A percentile compares a stretch with the other conserved stretches of the same genome.
phyloP scores from a whole-genome alignment of 306 rosid species.

The Cicer bijugum region DNA sequence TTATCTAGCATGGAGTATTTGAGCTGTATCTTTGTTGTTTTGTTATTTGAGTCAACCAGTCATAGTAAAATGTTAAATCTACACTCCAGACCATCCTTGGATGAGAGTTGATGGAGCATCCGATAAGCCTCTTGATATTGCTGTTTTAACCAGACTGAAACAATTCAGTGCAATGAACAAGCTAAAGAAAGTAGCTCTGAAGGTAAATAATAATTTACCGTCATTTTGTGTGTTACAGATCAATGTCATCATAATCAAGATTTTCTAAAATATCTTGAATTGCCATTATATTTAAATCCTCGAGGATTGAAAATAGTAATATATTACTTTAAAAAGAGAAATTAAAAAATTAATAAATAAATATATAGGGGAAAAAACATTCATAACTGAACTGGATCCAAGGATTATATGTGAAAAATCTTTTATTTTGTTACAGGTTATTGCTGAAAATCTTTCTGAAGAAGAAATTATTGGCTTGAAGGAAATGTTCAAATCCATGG shows the following conservation, averaged over 20 bases:
- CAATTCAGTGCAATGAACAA: conserved; percentile 99
- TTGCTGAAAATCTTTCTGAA: conserved; percentile 94
- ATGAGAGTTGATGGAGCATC: conserved; percentile 95
- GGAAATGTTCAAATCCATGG: conserved; percentile 95
- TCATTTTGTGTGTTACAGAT: conserved; percentile 15
- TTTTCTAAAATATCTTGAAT: conserved; percentile 1
- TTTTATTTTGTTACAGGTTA: conserved; percentile 58
- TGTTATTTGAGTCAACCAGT: conserved; percentile 29
- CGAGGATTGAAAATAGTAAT: not conserved
- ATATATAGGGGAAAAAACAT: conserved; percentile 2
- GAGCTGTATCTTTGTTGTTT: conserved; percentile 8
- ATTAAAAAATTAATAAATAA: not conserved
- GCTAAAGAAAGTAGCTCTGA: conserved; percentile 91
- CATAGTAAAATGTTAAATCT: conserved; percentile 31
- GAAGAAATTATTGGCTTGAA: conserved; percentile 93
- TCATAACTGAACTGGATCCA: conserved; percentile 26
- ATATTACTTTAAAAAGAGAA: not conserved
- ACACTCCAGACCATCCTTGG: conserved; percentile 95
- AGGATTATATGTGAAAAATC: conserved; percentile 21
- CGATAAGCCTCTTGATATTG: conserved; percentile 92
- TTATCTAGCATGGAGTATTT: conserved; percentile 17
- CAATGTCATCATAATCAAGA: conserved; percentile 15
- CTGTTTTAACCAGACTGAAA: conserved; percentile 90
- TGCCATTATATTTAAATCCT: conserved; percentile 13
- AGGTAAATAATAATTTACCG: conserved; percentile 55